phyloP scores from a whole-genome alignment of 2,329 filamentous ascomycete genomes.

The Davidsoniella eucalypti region DNA sequence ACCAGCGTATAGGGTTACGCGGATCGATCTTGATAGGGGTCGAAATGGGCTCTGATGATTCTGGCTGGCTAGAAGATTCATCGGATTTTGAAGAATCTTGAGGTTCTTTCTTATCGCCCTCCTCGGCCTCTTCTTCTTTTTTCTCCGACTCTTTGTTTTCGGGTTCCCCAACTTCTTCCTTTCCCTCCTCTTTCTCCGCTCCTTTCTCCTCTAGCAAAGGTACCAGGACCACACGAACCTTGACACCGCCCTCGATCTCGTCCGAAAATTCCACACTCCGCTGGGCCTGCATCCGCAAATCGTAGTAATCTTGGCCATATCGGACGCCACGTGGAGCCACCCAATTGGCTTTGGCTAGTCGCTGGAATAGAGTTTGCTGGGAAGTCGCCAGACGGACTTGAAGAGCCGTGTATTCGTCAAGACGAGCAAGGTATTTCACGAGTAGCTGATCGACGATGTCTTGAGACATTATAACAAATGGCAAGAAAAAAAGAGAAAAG shows the following conservation, averaged over 20 bases:
- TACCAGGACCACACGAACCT: slow-evolving; percentile 1
- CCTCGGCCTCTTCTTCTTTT: slow-evolving; percentile 8
- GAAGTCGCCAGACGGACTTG: slow-evolving; percentile 35
- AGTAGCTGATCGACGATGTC: slow-evolving; percentile 43
- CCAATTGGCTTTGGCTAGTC: slow-evolving; percentile 62
- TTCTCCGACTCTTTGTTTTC: slow-evolving; percentile 5
- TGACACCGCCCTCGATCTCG: not conserved
- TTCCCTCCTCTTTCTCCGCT: not conserved
- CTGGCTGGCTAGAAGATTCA: not conserved
- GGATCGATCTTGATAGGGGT: slow-evolving; percentile 3
- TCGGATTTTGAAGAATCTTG: not conserved
- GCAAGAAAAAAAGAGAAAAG: not conserved
- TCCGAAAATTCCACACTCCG: slow-evolving; percentile 23
- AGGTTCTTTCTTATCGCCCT: slow-evolving; percentile 7
- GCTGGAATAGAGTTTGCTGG: slow-evolving; percentile 39
- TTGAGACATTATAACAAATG: slow-evolving; percentile 13
- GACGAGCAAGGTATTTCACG: slow-evolving; percentile 44
- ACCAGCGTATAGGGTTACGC: slow-evolving; percentile 42
- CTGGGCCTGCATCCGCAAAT: slow-evolving; percentile 53
- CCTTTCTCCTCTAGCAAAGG: slow-evolving; percentile 5
- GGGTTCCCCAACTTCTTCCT: slow-evolving; percentile 12
- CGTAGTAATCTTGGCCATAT: slow-evolving; percentile 56
- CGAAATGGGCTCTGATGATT: not conserved
- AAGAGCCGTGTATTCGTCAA: slow-evolving; percentile 50
- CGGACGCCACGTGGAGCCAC: slow-evolving; percentile 42